Conservation (phyloP, 2,329 filamentous ascomycete species). For the Ceratocystis huliohia region DNA sequence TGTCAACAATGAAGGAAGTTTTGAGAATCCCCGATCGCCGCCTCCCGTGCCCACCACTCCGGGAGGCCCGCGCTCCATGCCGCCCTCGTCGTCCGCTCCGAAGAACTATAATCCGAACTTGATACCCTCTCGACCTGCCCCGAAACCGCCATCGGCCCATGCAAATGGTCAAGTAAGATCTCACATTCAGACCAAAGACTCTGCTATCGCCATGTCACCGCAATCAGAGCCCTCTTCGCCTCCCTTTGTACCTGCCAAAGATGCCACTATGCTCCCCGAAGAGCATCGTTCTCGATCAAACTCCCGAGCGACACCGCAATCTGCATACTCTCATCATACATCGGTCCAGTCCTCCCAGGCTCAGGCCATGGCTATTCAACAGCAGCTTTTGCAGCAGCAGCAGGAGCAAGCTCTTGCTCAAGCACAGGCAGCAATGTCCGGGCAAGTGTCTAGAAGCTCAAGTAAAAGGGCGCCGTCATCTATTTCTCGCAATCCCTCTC, state of each 20-base stretch:
- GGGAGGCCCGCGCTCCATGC: constrained; percentile 29
- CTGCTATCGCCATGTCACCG: constrained; percentile 49
- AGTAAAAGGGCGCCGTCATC: constrained; percentile 53
- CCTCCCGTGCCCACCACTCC: constrained; percentile 59
- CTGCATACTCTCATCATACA: constrained; percentile 32
- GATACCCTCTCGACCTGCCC: constrained; percentile 73
- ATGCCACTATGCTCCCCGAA: constrained; percentile 49
- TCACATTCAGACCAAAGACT: constrained; percentile 47
- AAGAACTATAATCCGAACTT: constrained; percentile 43
- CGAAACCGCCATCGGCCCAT: constrained; percentile 60
- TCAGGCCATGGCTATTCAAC: constrained; percentile 41
- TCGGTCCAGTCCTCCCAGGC: constrained; percentile 25
- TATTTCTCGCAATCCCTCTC: constrained; percentile 34
- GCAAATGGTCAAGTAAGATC: constrained; percentile 38
- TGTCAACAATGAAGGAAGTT: constrained; percentile 80
- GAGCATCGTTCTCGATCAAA: constrained; percentile 57
- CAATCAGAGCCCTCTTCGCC: constrained; percentile 42
- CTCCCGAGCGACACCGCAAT: constrained; percentile 43
- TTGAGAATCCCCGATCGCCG: constrained; percentile 89
- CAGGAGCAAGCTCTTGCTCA: constrained; percentile 74
- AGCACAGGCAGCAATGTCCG: constrained; percentile 62
- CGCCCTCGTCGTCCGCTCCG: constrained; percentile 24
- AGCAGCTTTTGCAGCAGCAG: constrained; percentile 55
- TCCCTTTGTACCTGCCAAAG: constrained; percentile 39
- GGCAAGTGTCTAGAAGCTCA: constrained; percentile 56